These are phyloP conservation scores for Trichothecium roseum DNA, from an alignment of 2,329 filamentous ascomycete genomes.

Conservation along the genomic window DNA sequence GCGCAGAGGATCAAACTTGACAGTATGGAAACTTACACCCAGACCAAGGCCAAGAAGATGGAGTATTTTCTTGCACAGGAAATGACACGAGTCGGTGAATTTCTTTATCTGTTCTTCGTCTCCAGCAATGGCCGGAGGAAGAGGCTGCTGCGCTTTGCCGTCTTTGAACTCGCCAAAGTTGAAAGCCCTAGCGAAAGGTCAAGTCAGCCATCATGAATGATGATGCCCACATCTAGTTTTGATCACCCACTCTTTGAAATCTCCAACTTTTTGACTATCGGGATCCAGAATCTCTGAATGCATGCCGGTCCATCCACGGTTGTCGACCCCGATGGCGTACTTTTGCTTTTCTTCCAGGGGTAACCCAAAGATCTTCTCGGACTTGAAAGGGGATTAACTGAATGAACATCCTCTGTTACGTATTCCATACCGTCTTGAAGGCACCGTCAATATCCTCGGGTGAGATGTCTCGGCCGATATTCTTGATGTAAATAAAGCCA, in stretches of 20 bases:
- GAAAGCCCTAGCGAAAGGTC: conserved; percentile 54
- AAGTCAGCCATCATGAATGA: too few relatives aligned
- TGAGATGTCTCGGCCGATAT: conserved; percentile 59
- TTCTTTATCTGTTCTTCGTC: conserved; percentile 50
- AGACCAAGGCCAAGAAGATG: conserved; percentile 71
- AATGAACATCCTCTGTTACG: neutral
- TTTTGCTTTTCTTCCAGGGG: conserved; percentile 61
- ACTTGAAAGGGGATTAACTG: conserved; percentile 26
- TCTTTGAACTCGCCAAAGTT: conserved; percentile 74
- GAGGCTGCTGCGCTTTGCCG: conserved; percentile 62
- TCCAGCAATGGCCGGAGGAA: conserved; percentile 53
- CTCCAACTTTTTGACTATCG: conserved; percentile 69
- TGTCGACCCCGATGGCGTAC: conserved; percentile 69
- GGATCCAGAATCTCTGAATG: conserved; percentile 83
- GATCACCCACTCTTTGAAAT: conserved; percentile 76
- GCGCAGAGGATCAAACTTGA: neutral
- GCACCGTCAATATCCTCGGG: conserved; percentile 54
- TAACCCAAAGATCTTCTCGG: conserved; percentile 59
- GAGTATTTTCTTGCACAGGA: conserved; percentile 63
- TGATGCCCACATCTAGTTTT: too few relatives aligned
- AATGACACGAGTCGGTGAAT: conserved; percentile 63
- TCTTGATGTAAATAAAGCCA: conserved; percentile 85
- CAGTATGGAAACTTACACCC: conserved; percentile 32
- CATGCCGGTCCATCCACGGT: conserved; percentile 83
- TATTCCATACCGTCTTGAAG: conserved; percentile 40